Base-by-base conservation (phyloP, 2,329 filamentous ascomycete genomes). In the Alternaria gansuensis region DNA sequence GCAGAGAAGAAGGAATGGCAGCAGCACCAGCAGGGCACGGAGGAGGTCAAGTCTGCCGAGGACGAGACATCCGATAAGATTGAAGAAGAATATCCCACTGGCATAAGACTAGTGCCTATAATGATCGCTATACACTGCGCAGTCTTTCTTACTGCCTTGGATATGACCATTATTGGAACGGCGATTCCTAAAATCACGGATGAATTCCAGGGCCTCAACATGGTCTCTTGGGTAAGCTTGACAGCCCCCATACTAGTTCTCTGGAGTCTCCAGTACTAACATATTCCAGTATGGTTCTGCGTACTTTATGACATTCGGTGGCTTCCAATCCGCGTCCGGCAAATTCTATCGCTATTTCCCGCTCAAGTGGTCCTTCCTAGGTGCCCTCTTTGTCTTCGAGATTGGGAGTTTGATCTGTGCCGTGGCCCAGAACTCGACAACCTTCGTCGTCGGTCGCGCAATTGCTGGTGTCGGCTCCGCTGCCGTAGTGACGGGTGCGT, bases 361-460 rank as follows among this genome's bases (percentile, higher is more conserved):
- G 4, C 69, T 77, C 9, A 81, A 81, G 62, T 66, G 57, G 14
- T 67, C 67, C 17, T 81, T 77, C 57, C 52, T 80, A 10, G 45
- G 64, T 2, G 44, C 69, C 4, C 75, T 78, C 37, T 62, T 71
- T 56, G 50, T 86, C 58, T 87, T 88, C 62, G 83, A 87, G 64
- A 14, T 87, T 7, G 85, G 85, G 2, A 85, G 82, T 0, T 63
- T 83, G 8, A 68, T 88, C 13, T 87, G 84, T 63, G 85, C 48
- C 69, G 71, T 77, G 0, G 74, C 78, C 1, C 72, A 70, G 8
- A 74, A 70, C 43, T 76, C 72, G 2, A 68, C 68, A 4, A 72
- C 73, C 0, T 68, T 80, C 24, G 79, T 80, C 36, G 67, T 79
- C 17, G 78, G 78, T 4, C 60, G 78, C n/a, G 76, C 76, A 0